Conservation (phyloP, 306 rosid species). For the Pterocarpus santalinus region DNA sequence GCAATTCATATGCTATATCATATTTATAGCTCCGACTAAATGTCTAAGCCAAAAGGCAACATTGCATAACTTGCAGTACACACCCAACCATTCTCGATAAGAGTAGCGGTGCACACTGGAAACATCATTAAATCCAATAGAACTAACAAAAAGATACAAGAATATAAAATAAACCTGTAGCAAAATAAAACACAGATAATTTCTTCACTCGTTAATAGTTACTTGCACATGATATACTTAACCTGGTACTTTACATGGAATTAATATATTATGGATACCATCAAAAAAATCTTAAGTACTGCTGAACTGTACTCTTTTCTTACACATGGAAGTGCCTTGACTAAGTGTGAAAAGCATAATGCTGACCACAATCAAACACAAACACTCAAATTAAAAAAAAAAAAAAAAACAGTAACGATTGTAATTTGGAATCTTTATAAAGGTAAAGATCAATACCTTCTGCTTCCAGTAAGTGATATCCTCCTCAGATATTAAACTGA, state of each 20-base stretch:
- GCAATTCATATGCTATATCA: conserved; percentile 29
- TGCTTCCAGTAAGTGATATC: conserved; percentile 80
- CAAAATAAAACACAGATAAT: conserved; percentile 8
- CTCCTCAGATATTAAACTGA: conserved; percentile 72
- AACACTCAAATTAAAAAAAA: neutral
- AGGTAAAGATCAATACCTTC: conserved; percentile 63
- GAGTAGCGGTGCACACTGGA: conserved; percentile 5
- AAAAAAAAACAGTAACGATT: neutral
- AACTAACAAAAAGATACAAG: conserved; percentile 11
- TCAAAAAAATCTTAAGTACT: conserved; percentile 4
- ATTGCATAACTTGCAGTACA: neutral
- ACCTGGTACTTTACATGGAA: neutral
- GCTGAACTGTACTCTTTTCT: conserved; percentile 17
- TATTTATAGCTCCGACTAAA: conserved; percentile 20
- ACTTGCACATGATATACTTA: conserved; percentile 17
- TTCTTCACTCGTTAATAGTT: conserved; percentile 32
- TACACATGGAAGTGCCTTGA: conserved; percentile 1
- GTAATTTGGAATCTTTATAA: conserved; percentile 19
- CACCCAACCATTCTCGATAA: neutral
- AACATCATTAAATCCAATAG: conserved; percentile 13
- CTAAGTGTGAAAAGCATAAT: conserved; percentile 8
- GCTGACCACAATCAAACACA: conserved; percentile 28
- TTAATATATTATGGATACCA: conserved; percentile 25
- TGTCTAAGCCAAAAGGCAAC: conserved; percentile 34
- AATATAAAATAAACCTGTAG: conserved; percentile 29